Evolutionary conservation across 1,284 basidiomycete species (phyloP).

Genomic region (Sparassis latifolia): DNA sequence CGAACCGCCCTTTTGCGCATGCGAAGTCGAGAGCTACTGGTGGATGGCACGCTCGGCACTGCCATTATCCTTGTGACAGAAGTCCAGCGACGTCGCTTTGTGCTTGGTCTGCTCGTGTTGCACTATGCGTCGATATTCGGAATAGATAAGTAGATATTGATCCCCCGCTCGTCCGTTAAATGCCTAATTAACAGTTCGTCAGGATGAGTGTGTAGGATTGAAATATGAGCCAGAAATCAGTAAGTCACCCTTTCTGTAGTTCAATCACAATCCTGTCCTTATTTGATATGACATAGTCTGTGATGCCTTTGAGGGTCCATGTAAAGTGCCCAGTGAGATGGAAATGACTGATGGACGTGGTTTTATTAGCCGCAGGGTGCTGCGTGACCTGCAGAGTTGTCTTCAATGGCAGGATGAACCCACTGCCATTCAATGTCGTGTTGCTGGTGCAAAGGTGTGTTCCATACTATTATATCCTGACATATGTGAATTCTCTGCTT

Average conservation of each 20-base stretch:
- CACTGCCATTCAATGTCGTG: constrained; percentile 34
- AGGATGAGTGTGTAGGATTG: constrained; percentile 8
- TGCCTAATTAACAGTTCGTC: no score
- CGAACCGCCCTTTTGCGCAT: no score
- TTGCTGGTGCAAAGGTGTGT: constrained; percentile 30
- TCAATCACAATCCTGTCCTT: not conserved
- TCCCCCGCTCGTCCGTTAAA: no score
- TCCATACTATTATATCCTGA: not conserved
- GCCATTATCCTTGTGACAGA: no score
- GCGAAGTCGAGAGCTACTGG: no score
- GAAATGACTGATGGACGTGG: constrained; percentile 43
- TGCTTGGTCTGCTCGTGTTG: no score
- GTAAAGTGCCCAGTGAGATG: constrained; percentile 26
- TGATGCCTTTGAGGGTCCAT: constrained; percentile 11
- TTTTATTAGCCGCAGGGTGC: constrained; percentile 26
- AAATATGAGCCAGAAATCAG: constrained; percentile 25
- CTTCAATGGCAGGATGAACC: constrained; percentile 27
- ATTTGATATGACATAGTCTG: constrained; percentile 11
- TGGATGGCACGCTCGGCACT: no score
- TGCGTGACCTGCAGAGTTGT: constrained; percentile 21
- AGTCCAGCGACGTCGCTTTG: no score
- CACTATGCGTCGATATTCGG: no score
- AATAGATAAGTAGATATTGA: no score
- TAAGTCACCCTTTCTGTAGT: constrained; percentile 10
- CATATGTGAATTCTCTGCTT: not conserved